phyloP scores from a whole-genome alignment of 2,329 filamentous ascomycete genomes.

The Cladophialophora immunda region DNA sequence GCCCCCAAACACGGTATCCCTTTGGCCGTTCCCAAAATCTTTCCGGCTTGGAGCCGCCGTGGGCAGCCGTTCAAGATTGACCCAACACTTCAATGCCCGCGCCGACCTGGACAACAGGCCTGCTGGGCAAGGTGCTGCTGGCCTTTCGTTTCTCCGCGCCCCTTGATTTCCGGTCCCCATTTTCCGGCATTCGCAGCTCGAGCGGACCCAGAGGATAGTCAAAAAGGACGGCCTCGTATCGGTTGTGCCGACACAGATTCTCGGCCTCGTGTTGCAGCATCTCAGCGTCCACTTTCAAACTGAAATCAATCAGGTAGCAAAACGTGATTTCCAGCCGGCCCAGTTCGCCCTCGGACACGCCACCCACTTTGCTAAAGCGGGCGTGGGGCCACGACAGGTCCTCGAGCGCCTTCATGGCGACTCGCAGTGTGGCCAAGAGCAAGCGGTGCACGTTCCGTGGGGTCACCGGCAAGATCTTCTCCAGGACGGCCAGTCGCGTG shows the following conservation, averaged over 20 bases:
- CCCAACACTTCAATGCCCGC: slow-evolving; percentile 33
- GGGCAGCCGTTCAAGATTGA: slow-evolving; percentile 24
- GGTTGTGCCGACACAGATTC: slow-evolving; percentile 48
- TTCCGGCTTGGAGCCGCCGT: neutral
- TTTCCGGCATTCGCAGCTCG: slow-evolving; percentile 31
- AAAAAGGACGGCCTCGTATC: slow-evolving; percentile 33
- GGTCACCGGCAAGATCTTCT: slow-evolving; percentile 81
- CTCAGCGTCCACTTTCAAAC: slow-evolving; percentile 71
- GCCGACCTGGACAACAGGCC: slow-evolving; percentile 37
- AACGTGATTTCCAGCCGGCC: slow-evolving; percentile 88
- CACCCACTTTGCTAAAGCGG: slow-evolving; percentile 85
- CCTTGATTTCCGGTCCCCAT: slow-evolving; percentile 28
- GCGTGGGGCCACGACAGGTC: slow-evolving; percentile 87
- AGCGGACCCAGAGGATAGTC: slow-evolving; percentile 26
- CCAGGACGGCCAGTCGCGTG: slow-evolving; percentile 78
- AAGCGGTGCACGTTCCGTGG: slow-evolving; percentile 85
- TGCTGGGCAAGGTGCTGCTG: slow-evolving; percentile 37
- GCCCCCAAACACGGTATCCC: neutral
- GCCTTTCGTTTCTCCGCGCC: slow-evolving; percentile 41
- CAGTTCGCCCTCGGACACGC: slow-evolving; percentile 82
- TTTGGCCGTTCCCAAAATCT: neutral
- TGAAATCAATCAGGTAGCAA: slow-evolving; percentile 85
- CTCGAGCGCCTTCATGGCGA: slow-evolving; percentile 95
- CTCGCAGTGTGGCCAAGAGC: slow-evolving; percentile 80
- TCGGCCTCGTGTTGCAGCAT: slow-evolving; percentile 62